These are phyloP conservation scores for Fusarium chuoi DNA, from an alignment of 2,329 filamentous ascomycete genomes.

Conservation along the genomic window DNA sequence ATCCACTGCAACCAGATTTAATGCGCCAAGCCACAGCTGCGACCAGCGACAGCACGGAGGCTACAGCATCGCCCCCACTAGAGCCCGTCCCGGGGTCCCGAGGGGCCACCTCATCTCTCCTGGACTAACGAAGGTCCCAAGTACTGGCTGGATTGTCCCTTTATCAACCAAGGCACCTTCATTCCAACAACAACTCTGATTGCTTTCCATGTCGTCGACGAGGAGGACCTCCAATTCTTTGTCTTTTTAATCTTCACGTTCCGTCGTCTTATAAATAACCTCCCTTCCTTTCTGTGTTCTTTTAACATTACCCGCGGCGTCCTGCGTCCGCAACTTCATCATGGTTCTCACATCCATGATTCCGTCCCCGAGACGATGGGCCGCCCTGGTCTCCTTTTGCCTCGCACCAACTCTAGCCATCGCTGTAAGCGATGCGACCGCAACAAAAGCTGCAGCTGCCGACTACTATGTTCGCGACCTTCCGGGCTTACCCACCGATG, in stretches of 20 bases:
- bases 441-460: constrained; percentile 56
- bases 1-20: constrained; percentile 16
- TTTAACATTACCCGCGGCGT: constrained; percentile 23
- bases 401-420: constrained; percentile 54
- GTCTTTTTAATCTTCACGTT: constrained; percentile 2
- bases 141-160: constrained; percentile 7
- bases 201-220: constrained; percentile 17
- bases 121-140: background rate
- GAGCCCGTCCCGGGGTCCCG: constrained; percentile 32
- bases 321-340: constrained; percentile 28
- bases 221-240: background rate
- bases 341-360: constrained; percentile 44
- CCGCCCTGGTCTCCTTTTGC: constrained; percentile 50
- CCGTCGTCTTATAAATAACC: constrained; percentile 12
- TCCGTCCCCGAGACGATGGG: constrained; percentile 45
- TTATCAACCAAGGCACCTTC: constrained; percentile 18
- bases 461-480: constrained; percentile 92
- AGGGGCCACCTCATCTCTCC: constrained; percentile 37
- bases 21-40: constrained; percentile 18
- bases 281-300: constrained; percentile 10
- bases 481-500: constrained; percentile 80
- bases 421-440: constrained; percentile 35
- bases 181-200: constrained; percentile 31
- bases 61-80: constrained; percentile 23
- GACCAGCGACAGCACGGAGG: constrained; percentile 15